Base-by-base conservation (phyloP, 768 basidiomycete genomes). In the Suillus discolor region DNA sequence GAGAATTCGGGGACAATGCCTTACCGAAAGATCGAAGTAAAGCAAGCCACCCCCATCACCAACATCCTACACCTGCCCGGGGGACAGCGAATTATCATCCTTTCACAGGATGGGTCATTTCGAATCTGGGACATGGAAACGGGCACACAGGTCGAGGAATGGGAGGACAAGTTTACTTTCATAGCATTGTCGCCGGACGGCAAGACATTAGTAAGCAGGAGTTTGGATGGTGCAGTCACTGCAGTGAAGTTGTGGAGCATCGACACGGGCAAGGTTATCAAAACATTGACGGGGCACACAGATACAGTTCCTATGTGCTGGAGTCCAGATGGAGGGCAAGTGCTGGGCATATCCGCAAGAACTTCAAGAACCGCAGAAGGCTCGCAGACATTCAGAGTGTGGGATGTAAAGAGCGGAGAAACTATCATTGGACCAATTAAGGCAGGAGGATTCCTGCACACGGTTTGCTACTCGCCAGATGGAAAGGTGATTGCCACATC, bases 21-120 rank as follows among this genome's bases (percentile, higher is more conserved):
- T 53, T 4, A 4, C 16, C 7, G 16, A 53, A 53, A 53, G 51
- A 53, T 53, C 6, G 1, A 28, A 53, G 8, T 28, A 28, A 16
- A 28, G 3, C 3, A 4, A 1, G 23, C 2, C 28, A 28, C 28
- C 31, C 0, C 3, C 25, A 28, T 28, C 49, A 1, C 1, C 0
- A 2, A 28, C 0, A 9, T 11, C 25, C 16, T 31, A 28, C 28
- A 7, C 16, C 16, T 53, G 28, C 28, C 51, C 1, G 8, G 8
- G 28, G 28, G 16, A 28, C 25, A 9, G 25, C 28, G 8, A 16
- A 18, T 53, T 8, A 53, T 53, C 16, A 28, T 2, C 25, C 28
- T 16, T 53, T 53, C 51, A 31, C 0, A 0, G 51, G 28, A 13
- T 49, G 9, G 8, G 4, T 28, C 51, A 28, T 28, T 53, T 18